These are phyloP conservation scores for Sordaria brevicollis DNA, from an alignment of 495 filamentous ascomycete genomes.

Conservation along the genomic window DNA sequence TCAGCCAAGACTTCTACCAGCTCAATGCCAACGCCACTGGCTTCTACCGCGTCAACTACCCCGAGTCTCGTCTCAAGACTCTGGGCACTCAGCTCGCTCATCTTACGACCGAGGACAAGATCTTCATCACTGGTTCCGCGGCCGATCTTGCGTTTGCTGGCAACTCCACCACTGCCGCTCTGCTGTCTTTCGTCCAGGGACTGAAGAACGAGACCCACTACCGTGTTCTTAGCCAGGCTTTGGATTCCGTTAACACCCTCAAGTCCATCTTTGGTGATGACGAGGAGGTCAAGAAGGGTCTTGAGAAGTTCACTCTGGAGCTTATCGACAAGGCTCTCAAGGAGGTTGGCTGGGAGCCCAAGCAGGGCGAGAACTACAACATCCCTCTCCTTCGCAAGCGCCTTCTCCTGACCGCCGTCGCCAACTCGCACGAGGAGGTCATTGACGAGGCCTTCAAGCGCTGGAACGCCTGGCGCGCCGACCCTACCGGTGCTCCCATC, in stretches of 20 bases:
- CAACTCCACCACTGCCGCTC: slow-evolving; percentile 63
- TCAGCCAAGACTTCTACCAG: slow-evolving; percentile 83
- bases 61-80: slow-evolving; percentile 63
- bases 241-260: slow-evolving; percentile 49
- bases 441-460: slow-evolving; percentile 59
- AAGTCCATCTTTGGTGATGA: slow-evolving; percentile 44
- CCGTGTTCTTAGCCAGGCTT: slow-evolving; percentile 80
- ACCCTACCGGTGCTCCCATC: slow-evolving; percentile 55
- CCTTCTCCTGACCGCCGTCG: slow-evolving; percentile 63
- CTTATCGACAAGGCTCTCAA: slow-evolving; percentile 62
- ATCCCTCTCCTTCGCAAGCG: slow-evolving; percentile 69
- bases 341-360: slow-evolving; percentile 76
- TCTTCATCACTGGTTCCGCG: slow-evolving; percentile 84
- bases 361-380: slow-evolving; percentile 67
- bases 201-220: slow-evolving; percentile 74
- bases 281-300: slow-evolving; percentile 43
- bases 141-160: slow-evolving; percentile 83
- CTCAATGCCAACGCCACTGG: slow-evolving; percentile 79
- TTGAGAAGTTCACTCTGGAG: slow-evolving; percentile 64
- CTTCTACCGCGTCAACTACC: slow-evolving; percentile 91
- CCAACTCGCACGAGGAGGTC: slow-evolving; percentile 60
- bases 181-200: slow-evolving; percentile 71
- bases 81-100: slow-evolving; percentile 64
- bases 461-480: slow-evolving; percentile 63
- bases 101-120: slow-evolving; percentile 78